Percentiles rank a stretch among this genome's conserved stretches.
phyloP scores from a whole-genome alignment of 805 yeast species.

The Huiozyma sinensis region DNA sequence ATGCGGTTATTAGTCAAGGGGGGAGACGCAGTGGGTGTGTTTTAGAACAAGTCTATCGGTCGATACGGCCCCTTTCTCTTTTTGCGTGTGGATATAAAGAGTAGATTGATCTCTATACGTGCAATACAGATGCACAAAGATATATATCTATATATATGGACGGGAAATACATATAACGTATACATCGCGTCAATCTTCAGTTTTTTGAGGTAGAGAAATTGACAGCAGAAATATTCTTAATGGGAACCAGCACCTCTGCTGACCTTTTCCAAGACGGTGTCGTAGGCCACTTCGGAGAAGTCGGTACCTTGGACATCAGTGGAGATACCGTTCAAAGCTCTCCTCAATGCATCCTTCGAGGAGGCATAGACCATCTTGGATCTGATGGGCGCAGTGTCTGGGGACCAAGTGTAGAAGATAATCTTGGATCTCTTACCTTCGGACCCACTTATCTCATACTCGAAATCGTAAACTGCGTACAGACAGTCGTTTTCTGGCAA shows the following conservation, averaged over 20 bases:
- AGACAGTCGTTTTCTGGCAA: slow-evolving; percentile 94
- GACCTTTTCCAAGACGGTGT: slow-evolving; percentile 81
- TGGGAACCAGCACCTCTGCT: slow-evolving; percentile 66
- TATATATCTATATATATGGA: too few species aligned
- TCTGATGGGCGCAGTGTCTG: slow-evolving; percentile 93
- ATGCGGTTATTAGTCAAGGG: too few species aligned
- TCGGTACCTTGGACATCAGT: slow-evolving; percentile 97
- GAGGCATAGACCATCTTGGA: slow-evolving; percentile 97
- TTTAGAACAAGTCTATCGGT: too few species aligned
- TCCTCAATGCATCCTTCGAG: slow-evolving; percentile 95
- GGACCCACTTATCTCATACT: slow-evolving; percentile 77
- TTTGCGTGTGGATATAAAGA: too few species aligned
- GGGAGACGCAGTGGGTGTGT: too few species aligned
- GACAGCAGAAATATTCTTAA: slow-evolving; percentile 13
- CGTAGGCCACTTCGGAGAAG: slow-evolving; percentile 92
- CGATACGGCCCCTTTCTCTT: too few species aligned
- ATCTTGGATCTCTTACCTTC: slow-evolving; percentile 89
- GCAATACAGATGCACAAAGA: too few species aligned
- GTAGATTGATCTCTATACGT: too few species aligned
- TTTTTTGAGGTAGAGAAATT: too few species aligned
- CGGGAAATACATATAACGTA: too few species aligned
- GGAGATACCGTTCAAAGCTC: slow-evolving; percentile 90
- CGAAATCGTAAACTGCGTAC: slow-evolving; percentile 95
- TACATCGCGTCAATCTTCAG: too few species aligned
- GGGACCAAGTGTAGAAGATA: slow-evolving; percentile 82